These are phyloP conservation scores for Rhytidiadelphus loreus DNA, from an alignment of 225 moss, liverwort and hornwort genomes.

Conservation along the genomic window DNA sequence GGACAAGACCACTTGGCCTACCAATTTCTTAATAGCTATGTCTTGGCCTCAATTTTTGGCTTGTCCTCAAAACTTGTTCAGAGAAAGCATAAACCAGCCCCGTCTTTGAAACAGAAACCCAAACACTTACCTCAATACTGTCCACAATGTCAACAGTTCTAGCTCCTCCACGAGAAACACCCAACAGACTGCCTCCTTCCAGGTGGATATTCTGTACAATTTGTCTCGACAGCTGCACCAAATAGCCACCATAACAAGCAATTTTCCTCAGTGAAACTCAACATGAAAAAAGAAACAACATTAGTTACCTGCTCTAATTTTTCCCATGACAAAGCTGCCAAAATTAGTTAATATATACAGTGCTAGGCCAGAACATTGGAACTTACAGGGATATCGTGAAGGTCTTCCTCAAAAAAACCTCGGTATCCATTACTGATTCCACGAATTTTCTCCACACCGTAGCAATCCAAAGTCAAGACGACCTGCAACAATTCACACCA, in stretches of 20 bases:
- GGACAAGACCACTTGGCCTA: background rate
- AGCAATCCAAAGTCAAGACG: constrained; percentile 79
- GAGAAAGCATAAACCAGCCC: background rate
- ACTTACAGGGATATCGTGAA: constrained; percentile 62
- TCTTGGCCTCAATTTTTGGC: background rate
- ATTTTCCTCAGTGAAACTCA: background rate
- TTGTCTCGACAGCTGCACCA: constrained; percentile 54
- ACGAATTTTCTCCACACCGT: constrained; percentile 63
- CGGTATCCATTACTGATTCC: constrained; percentile 84
- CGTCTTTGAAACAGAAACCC: background rate
- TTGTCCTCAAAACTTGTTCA: background rate
- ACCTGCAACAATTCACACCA: constrained; percentile 30
- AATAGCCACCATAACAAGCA: background rate
- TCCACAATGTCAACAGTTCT: constrained; percentile 74
- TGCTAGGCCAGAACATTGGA: background rate
- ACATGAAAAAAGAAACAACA: background rate
- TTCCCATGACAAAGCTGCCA: background rate
- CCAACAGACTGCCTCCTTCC: constrained; percentile 79
- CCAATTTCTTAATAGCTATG: background rate
- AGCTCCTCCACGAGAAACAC: constrained; percentile 83
- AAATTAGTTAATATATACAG: background rate
- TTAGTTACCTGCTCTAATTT: background rate
- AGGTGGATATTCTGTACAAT: constrained; percentile 76
- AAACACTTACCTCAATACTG: constrained; percentile 47
- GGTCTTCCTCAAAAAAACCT: constrained; percentile 74